Evolutionary conservation across 1,284 basidiomycete species (phyloP), one percentile per base, ranked within the genome.

Genomic region (Crepidotus sp.): DNA sequence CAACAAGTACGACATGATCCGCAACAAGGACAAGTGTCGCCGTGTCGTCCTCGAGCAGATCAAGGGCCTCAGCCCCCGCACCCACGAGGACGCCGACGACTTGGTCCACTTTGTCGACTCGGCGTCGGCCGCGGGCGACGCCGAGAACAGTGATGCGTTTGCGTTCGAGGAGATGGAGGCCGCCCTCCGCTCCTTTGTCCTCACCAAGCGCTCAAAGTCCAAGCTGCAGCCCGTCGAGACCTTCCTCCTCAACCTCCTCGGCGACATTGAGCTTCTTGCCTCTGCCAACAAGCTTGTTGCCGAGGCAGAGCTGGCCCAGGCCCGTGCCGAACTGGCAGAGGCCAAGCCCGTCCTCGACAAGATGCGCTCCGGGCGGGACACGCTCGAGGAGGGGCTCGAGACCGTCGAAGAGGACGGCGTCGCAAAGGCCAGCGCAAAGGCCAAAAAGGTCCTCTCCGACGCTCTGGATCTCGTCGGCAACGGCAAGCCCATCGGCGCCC

Each of bases 61-160:
- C 71, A 86, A 82, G 59, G 77, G 89, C 57, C 77, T 98, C 55
- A 92, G 87, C 57, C 95, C 96, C 8, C 71, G 80, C 45, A 98
- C 96, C 0, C 94, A 84, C 62, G 85, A 90, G 45, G 89, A 98
- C 55, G 83, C 91, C 0, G 77, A 83, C 48, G 91, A 98, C 61
- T 80, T 99, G 18, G 94, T 98, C 1, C 96, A 99, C 66, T 99
- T 98, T 64, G 96, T 99, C 57, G 95, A 98, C 62, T 94, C 92
- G 5, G 79, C 81, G 18, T 66, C 77, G 0, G 80, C 81, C 7
- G 74, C 77, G 46, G 81, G 77, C 51, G 74, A 78, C 2, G 37
- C 9, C 24, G 42, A 49, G 31, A 32, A 33, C 40, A 35, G 22
- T 15, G 42, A 38, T 15, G 21, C 33, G 2, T 42, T 43, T 29